Percentiles rank a stretch among this genome's conserved stretches.
phyloP scores from a whole-genome alignment of 805 yeast species.

The Pichia membranifaciens region DNA sequence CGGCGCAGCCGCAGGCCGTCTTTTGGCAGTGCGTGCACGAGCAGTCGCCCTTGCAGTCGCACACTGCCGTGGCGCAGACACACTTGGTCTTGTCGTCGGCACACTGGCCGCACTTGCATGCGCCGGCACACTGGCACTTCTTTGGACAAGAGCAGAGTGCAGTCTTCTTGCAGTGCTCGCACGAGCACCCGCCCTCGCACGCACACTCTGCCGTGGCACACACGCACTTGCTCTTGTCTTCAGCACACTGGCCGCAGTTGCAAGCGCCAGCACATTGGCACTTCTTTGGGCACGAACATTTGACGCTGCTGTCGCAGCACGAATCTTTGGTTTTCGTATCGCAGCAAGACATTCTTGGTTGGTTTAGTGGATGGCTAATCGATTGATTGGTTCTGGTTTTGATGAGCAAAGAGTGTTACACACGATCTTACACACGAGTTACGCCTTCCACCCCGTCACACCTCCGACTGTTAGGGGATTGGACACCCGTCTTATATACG shows the following conservation, averaged over 20 bases:
- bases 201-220: slow-evolving; percentile 12
- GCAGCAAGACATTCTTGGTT: slow-evolving; percentile 4
- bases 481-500: background rate
- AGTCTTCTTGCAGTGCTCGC: slow-evolving; percentile 7
- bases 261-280: slow-evolving; percentile 13
- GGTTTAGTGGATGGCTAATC: background rate
- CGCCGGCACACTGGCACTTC: slow-evolving; percentile 11
- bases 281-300: slow-evolving; percentile 10
- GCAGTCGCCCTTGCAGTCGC: slow-evolving; percentile 12
- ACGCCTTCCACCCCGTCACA: too few species aligned
- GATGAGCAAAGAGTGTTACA: background rate
- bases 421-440: too few species aligned
- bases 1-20: background rate
- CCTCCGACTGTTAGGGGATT: too few species aligned
- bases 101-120: slow-evolving; percentile 12
- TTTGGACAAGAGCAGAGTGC: slow-evolving; percentile 8
- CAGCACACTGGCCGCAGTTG: slow-evolving; percentile 6
- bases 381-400: background rate
- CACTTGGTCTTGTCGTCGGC: slow-evolving; percentile 9
- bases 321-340: background rate
- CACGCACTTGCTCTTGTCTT: background rate
- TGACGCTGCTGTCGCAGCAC: too few species aligned
- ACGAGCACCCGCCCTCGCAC: slow-evolving; percentile 10
- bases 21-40: slow-evolving; percentile 8
- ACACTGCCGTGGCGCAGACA: slow-evolving; percentile 11